These are phyloP conservation scores for Peterozyma toletana DNA, from an alignment of 805 yeast genomes.

Conservation along the genomic window DNA sequence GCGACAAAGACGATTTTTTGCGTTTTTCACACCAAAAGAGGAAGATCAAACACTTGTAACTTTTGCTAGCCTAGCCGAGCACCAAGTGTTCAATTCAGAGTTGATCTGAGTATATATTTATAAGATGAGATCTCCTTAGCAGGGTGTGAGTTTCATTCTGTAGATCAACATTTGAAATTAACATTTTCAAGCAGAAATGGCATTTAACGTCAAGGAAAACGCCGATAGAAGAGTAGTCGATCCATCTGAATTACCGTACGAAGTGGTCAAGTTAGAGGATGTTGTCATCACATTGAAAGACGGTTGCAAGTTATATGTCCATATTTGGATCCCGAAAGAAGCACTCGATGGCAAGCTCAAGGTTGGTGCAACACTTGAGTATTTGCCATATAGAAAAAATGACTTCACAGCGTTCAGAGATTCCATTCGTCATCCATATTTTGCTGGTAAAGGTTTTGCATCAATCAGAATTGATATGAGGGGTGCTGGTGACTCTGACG, in stretches of 20 bases:
- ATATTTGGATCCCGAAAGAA: slow-evolving; percentile 34
- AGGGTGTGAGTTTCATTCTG: too few relatives aligned
- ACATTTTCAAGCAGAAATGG: slow-evolving; percentile 19
- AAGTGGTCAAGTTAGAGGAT: slow-evolving; percentile 24
- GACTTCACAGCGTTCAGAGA: slow-evolving; percentile 39
- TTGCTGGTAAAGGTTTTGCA: slow-evolving; percentile 38
- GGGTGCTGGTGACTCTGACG: slow-evolving; percentile 37
- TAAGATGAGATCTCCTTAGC: too few relatives aligned
- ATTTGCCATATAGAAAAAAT: slow-evolving; percentile 37
- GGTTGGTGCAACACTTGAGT: slow-evolving; percentile 34
- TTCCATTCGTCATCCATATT: slow-evolving; percentile 36
- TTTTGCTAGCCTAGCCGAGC: too few relatives aligned
- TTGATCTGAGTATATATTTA: too few relatives aligned
- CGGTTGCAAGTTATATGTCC: slow-evolving; percentile 30
- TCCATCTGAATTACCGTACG: slow-evolving; percentile 20
- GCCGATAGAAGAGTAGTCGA: slow-evolving; percentile 17
- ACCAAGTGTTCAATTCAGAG: too few relatives aligned
- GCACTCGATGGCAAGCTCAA: slow-evolving; percentile 20
- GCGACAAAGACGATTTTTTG: too few relatives aligned
- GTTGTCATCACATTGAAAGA: slow-evolving; percentile 30
- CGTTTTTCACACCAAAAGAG: too few relatives aligned
- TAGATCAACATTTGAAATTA: too few relatives aligned
- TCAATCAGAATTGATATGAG: slow-evolving; percentile 40
- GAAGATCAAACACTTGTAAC: too few relatives aligned
- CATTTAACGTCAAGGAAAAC: slow-evolving; percentile 32